Evolutionary conservation across 2,329 filamentous ascomycete genomes (phyloP), one percentile per base, ranked within the genome.

Genomic region (Lasiodiplodia gonubiensis): DNA sequence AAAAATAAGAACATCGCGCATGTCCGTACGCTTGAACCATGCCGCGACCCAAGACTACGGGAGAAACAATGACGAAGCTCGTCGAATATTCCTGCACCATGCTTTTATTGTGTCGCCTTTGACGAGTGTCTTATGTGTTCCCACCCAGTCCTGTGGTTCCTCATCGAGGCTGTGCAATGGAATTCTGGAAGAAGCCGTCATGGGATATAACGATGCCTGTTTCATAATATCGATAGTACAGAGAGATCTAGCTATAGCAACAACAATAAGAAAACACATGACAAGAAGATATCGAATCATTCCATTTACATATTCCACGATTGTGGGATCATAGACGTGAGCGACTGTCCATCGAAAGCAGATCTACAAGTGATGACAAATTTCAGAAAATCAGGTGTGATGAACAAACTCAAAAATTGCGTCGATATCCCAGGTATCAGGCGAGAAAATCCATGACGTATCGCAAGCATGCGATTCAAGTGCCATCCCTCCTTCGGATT

Each of bases 271-370:
- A 63, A 46, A 63, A 14, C 3, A 63, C 14, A 37, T 42, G 21
- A 52, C 55, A 25, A 33, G 49, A 23, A 51, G n/a, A 25, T 46
- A 18, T 23, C 18, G 16, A 63, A 37, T 63, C 59, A 30, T 63
- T n/a, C 46, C 42, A 63, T 63, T 51, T 51, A 63, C 59, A 51
- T 63, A 63, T 25, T 39, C 46, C 46, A 30, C 21, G 10, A 51
- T 25, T 35, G 21, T 23, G 42, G 30, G 27, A 63, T 63, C 59
- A 21, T 60, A 60, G 37, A 33, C 39, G 37, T 60, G 23, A 48
- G 21, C 23, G 23, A 48, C 16, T 33, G 23, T 25, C 12, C 37
- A 18, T 30, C 35, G 21, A 30, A 27, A 59, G 39, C 27, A 25
- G 16, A 49, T 57, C 53, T 57, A 57, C 53, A 49, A 18, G 18